Conservation (phyloP, 805 yeast species). For the Pichia eremophila region DNA sequence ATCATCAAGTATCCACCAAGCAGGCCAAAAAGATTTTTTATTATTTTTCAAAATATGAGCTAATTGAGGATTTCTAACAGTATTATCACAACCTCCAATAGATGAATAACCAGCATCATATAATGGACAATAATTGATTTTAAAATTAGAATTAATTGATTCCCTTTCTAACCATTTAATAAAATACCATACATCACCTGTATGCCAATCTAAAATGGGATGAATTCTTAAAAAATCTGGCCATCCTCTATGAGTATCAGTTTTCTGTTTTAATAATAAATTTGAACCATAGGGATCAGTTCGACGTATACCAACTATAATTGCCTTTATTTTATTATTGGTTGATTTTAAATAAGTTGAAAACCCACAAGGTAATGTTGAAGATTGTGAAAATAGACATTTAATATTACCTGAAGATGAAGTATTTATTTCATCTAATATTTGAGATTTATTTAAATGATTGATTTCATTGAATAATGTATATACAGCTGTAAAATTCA, state of each 20-base stretch:
- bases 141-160: conserved; percentile 33
- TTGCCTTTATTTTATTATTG: conserved; percentile 52
- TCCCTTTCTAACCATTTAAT: conserved; percentile 31
- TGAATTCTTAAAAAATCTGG: conserved; percentile 78
- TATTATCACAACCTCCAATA: conserved; percentile 68
- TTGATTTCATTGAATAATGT: conserved; percentile 1
- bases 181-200: conserved; percentile 79
- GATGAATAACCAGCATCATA: conserved; percentile 87
- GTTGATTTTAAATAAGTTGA: conserved; percentile 39
- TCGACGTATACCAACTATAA: conserved; percentile 80
- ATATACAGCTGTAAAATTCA: conserved; percentile 31
- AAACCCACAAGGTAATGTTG: conserved; percentile 49
- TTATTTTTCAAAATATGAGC: conserved; percentile 5
- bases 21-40: conserved; percentile 32
- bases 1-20: conserved; percentile 50
- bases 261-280: conserved; percentile 52
- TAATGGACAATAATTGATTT: conserved; percentile 48
- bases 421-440: background rate
- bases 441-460: background rate
- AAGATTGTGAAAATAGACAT: conserved; percentile 19
- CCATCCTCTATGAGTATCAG: conserved; percentile 85
- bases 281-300: conserved; percentile 76
- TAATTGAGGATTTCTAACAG: conserved; percentile 63
- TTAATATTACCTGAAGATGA: background rate
- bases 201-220: conserved; percentile 85